These are phyloP conservation scores for Olyra latifolia DNA, from an alignment of 176 grass and related monocot genomes.

Conservation along the genomic window DNA sequence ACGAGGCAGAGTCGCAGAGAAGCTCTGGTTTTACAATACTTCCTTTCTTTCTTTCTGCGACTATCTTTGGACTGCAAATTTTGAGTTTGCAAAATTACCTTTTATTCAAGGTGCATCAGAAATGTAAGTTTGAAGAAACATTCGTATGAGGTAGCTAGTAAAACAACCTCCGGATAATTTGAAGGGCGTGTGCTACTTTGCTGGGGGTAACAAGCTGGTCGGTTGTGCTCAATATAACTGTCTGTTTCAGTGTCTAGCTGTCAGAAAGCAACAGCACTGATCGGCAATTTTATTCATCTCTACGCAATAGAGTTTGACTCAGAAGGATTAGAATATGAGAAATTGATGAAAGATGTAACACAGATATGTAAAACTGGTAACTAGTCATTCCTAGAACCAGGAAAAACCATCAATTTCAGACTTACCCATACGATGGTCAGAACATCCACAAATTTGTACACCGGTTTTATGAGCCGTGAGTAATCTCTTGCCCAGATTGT, in stretches of 20 bases:
- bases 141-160: neutral
- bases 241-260: conserved; percentile 19
- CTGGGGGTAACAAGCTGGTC: neutral
- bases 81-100: neutral
- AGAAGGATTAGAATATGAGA: neutral
- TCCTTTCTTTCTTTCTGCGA: neutral
- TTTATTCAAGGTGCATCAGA: neutral
- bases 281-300: neutral
- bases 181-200: neutral
- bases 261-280: conserved; percentile 5
- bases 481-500: neutral
- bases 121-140: neutral
- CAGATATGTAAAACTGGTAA: neutral
- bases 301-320: neutral
- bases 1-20: neutral
- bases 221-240: neutral
- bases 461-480: neutral
- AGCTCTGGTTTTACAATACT: neutral
- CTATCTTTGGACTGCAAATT: neutral
- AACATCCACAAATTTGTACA: neutral
- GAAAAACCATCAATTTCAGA: neutral
- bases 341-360: neutral
- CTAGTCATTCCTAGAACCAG: neutral
- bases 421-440: neutral
- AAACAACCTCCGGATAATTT: neutral